Evolutionary conservation across 2,329 filamentous ascomycete species (phyloP).

Genomic region (Gaeumannomyces tritici): DNA sequence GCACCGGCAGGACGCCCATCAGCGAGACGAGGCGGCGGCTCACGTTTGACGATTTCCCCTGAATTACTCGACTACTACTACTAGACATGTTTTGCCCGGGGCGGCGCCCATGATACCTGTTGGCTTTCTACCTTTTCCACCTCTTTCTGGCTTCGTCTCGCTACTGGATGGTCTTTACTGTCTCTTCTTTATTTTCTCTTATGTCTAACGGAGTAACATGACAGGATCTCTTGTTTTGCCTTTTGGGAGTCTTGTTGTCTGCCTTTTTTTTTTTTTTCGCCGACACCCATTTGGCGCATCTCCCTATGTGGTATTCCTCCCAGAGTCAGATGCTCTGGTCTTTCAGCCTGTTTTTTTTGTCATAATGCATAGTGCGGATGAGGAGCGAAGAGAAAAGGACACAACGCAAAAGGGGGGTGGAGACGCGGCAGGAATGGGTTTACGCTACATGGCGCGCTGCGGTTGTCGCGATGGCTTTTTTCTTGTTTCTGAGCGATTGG

Average conservation of each 20-base stretch:
- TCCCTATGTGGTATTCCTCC: background rate
- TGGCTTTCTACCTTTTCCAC: background rate
- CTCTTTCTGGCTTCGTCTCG: background rate
- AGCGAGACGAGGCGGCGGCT: slow-evolving; percentile 66
- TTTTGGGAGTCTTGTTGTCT: background rate
- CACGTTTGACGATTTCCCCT: slow-evolving; percentile 60
- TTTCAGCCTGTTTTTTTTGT: background rate
- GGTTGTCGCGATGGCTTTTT: background rate
- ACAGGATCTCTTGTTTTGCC: background rate
- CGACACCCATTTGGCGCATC: background rate
- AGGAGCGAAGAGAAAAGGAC: background rate
- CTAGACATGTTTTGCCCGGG: background rate
- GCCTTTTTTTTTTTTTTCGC: no score
- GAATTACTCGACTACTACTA: background rate
- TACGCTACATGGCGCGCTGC: background rate
- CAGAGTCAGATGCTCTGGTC: background rate
- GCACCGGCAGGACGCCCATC: slow-evolving; percentile 41
- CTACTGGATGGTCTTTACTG: background rate
- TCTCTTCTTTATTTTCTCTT: background rate
- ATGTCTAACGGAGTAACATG: slow-evolving; percentile 1
- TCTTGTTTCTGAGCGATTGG: background rate
- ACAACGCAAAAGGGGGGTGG: background rate
- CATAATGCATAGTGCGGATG: background rate
- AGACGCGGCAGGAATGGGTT: background rate
- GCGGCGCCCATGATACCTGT: slow-evolving; percentile 2